Percentiles rank a stretch among this genome's conserved stretches.
phyloP scores from a whole-genome alignment of 495 filamentous ascomycete species.

The Tuber melanosporum region DNA sequence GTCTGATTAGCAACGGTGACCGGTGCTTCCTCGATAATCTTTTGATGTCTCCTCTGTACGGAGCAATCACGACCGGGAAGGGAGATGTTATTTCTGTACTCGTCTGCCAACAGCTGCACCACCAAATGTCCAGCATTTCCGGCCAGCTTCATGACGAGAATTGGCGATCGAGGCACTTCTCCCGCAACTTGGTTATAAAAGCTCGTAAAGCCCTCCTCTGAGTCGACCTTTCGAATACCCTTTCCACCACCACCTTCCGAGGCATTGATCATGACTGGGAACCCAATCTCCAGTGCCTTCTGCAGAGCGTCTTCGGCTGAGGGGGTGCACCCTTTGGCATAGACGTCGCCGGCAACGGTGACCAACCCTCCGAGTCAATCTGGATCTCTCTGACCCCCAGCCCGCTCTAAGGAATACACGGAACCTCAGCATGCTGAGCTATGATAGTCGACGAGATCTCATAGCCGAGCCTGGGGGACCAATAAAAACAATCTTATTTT shows the following conservation, averaged over 20 bases:
- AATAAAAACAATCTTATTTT: constrained; percentile 98
- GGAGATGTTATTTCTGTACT: constrained; percentile 99
- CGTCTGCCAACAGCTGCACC: constrained; percentile 91
- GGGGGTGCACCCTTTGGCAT: constrained; percentile 82
- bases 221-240: constrained; percentile 93
- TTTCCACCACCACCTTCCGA: constrained; percentile 99
- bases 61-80: constrained; percentile 98
- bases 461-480: constrained; percentile 95
- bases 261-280: constrained; percentile 98
- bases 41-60: constrained; percentile 95
- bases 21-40: constrained; percentile 98
- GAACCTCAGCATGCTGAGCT: constrained; percentile 91
- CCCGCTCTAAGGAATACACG: constrained; percentile 98
- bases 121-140: constrained; percentile 94
- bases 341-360: constrained; percentile 78
- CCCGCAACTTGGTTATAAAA: constrained; percentile 91
- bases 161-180: constrained; percentile 97
- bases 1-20: constrained; percentile 84
- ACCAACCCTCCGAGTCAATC: constrained; percentile 76
- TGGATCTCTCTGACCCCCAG: constrained; percentile 76
- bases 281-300: constrained; percentile 84
- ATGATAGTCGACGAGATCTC: constrained; percentile 99
- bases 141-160: constrained; percentile 99
- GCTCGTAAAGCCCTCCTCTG: constrained; percentile 70
- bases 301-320: constrained; percentile 80